Conservation (phyloP, 2,329 filamentous ascomycete genomes). For the Fusarium subtropicale region DNA sequence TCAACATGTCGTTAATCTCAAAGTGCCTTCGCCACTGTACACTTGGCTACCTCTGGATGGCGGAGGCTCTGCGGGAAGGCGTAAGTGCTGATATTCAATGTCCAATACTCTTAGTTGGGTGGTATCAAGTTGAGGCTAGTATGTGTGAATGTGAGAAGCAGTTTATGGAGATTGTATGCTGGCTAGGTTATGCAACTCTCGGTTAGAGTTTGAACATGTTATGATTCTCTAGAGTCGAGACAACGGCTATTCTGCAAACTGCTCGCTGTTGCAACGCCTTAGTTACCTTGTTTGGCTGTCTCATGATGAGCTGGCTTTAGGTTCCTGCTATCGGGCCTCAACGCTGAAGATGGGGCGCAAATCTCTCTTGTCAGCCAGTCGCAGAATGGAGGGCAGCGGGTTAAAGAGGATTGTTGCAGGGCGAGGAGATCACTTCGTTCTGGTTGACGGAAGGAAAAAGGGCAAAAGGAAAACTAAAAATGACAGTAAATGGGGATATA, state of each 20-base stretch:
- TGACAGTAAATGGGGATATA: constrained; percentile 36
- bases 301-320: constrained; percentile 30
- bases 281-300: constrained; percentile 16
- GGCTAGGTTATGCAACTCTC: background rate
- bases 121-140: constrained; percentile 34
- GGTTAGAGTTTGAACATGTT: background rate
- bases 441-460: constrained; percentile 29
- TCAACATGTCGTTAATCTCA: background rate
- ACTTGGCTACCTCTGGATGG: constrained; percentile 37
- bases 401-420: constrained; percentile 35
- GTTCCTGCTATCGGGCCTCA: constrained; percentile 37
- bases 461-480: constrained; percentile 28
- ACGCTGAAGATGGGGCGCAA: constrained; percentile 37
- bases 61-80: constrained; percentile 42
- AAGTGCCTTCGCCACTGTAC: constrained; percentile 28
- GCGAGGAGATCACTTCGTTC: constrained; percentile 26
- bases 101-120: constrained; percentile 21
- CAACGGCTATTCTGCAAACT: background rate
- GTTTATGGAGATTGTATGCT: background rate
- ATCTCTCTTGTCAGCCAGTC: constrained; percentile 32
- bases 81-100: constrained; percentile 9
- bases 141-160: constrained; percentile 28
- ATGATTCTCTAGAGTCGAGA: background rate
- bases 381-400: constrained; percentile 34
- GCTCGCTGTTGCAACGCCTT: background rate